Percentiles rank a stretch among this genome's conserved stretches.
Conservation (phyloP, 2,329 filamentous ascomycete genomes). For the Scleromitrula shiraiana region DNA sequence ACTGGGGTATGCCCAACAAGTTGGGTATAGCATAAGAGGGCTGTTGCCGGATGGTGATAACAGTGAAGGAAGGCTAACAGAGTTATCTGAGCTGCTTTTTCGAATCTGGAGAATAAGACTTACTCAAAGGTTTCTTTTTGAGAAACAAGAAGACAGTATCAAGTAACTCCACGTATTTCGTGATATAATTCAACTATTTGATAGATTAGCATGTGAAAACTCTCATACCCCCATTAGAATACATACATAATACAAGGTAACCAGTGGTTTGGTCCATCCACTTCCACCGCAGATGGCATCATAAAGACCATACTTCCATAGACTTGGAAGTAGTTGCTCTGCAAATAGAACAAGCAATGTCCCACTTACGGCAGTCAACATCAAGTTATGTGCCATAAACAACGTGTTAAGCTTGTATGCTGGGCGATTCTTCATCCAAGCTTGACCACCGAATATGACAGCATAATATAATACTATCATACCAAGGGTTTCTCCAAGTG, state of each 20-base stretch:
- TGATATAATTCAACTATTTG: slow-evolving; percentile 85
- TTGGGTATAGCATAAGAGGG: slow-evolving; percentile 96
- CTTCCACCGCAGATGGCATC: slow-evolving; percentile 80
- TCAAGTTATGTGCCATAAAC: slow-evolving; percentile 96
- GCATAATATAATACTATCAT: slow-evolving; percentile 85
- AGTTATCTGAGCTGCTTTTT: slow-evolving; percentile 26
- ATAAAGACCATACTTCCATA: slow-evolving; percentile 77
- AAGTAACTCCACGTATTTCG: slow-evolving; percentile 92
- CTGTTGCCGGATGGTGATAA: slow-evolving; percentile 96
- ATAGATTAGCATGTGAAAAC: slow-evolving; percentile 31
- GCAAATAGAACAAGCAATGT: slow-evolving; percentile 76
- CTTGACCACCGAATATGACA: slow-evolving; percentile 86
- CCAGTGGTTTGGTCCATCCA: slow-evolving; percentile 88
- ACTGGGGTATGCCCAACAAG: slow-evolving; percentile 87
- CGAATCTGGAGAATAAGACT: neutral
- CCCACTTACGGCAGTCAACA: slow-evolving; percentile 79
- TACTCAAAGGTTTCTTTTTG: slow-evolving; percentile 98
- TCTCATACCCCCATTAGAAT: slow-evolving; percentile 33
- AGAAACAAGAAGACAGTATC: slow-evolving; percentile 96
- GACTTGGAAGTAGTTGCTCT: slow-evolving; percentile 81
- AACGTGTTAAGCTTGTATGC: slow-evolving; percentile 79
- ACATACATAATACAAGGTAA: slow-evolving; percentile 94
- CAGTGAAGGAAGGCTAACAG: slow-evolving; percentile 88
- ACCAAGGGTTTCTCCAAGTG: slow-evolving; percentile 70
- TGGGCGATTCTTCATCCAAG: slow-evolving; percentile 80